Conservation (phyloP, 1,284 basidiomycete genomes). For the Melanopsichium pennsylvanicum region DNA sequence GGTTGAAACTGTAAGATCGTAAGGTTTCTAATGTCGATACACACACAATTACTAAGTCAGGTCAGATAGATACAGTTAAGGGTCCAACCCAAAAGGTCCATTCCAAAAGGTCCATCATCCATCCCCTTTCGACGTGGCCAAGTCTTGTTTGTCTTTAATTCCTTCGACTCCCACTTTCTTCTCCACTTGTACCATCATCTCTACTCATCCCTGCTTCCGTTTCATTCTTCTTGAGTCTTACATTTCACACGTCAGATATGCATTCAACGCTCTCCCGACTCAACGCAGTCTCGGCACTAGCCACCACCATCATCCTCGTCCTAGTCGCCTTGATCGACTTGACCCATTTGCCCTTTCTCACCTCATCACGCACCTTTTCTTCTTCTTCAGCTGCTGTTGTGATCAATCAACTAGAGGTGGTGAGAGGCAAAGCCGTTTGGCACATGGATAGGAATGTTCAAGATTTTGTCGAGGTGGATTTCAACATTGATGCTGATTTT, state of each 20-base stretch:
- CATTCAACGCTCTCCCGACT: slow-evolving; percentile 72
- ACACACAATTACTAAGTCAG: too few species aligned
- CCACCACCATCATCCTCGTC: slow-evolving; percentile 71
- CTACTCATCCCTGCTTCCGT: neutral
- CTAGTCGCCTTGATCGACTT: slow-evolving; percentile 67
- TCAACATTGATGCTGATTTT: slow-evolving; percentile 71
- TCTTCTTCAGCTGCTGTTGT: too few species aligned
- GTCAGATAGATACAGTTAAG: too few species aligned
- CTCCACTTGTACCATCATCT: neutral
- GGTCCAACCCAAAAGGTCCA: too few species aligned
- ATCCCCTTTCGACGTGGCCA: slow-evolving; percentile 11
- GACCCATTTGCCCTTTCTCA: slow-evolving; percentile 35
- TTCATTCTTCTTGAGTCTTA: neutral
- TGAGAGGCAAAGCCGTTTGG: slow-evolving; percentile 34
- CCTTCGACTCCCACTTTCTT: neutral
- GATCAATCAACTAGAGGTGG: slow-evolving; percentile 72
- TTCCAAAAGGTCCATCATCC: too few species aligned
- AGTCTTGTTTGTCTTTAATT: too few species aligned
- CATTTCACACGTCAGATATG: slow-evolving; percentile 7
- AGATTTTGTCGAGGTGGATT: slow-evolving; percentile 49
- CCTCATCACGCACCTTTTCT: slow-evolving; percentile 70
- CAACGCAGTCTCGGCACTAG: slow-evolving; percentile 76
- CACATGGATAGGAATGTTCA: slow-evolving; percentile 55
- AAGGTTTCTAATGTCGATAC: too few species aligned
- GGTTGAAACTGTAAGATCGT: too few species aligned